Conservation (phyloP, 768 basidiomycete genomes). For the Xerocomellus intermedius region DNA sequence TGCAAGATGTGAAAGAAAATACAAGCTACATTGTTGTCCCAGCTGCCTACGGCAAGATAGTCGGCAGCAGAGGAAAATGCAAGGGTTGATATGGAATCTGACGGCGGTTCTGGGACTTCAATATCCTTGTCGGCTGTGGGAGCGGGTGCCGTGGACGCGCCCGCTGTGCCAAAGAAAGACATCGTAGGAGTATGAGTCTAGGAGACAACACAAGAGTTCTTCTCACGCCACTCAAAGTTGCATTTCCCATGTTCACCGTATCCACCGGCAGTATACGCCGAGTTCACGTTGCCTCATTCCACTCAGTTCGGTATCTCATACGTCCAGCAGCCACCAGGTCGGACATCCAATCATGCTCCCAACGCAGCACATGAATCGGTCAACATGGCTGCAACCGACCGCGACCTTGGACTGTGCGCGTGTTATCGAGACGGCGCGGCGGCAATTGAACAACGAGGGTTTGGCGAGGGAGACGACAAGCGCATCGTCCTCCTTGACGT, state of each 20-base stretch:
- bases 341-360: no score
- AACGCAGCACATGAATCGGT: no score
- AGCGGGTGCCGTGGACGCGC: constrained; percentile 36
- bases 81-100: constrained; percentile 84
- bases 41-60: constrained; percentile 88
- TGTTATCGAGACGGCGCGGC: no score
- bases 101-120: constrained; percentile 76
- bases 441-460: no score
- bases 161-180: constrained; percentile 42
- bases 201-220: background rate
- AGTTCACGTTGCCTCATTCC: no score
- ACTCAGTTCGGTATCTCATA: no score
- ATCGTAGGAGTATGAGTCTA: constrained; percentile 24
- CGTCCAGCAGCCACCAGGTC: no score
- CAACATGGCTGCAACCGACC: no score
- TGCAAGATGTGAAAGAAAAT: background rate
- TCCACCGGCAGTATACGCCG: constrained; percentile 10
- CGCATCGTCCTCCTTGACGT: no score
- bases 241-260: no score
- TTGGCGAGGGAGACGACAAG: no score
- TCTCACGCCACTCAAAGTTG: constrained; percentile 30
- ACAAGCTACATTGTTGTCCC: constrained; percentile 80
- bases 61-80: constrained; percentile 84
- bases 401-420: no score
- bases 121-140: constrained; percentile 67